Evolutionary conservation across 1,284 basidiomycete species (phyloP), one percentile per base, ranked within the genome.

Genomic region (Trametes hirsuta): DNA sequence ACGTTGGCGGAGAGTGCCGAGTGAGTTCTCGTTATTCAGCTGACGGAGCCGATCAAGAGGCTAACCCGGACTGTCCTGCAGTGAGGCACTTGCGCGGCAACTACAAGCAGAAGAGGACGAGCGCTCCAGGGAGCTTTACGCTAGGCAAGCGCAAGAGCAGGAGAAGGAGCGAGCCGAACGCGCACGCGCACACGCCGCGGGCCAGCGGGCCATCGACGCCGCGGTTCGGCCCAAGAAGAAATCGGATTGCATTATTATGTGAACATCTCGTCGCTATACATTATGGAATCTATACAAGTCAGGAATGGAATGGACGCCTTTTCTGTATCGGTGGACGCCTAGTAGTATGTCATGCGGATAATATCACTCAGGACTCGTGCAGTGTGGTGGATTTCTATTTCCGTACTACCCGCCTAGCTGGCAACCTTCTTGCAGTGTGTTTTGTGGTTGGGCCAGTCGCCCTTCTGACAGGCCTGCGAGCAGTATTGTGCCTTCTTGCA

Each of bases 41-140:
- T 11, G 22, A 24, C 12, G 21, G 12, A 5, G 45, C 59, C 59
- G 46, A 62, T 36, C 1, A 47, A 5, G 30, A 30, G 4, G 30
- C 30, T 30, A 8, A 30, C 30, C 8, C 30, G 30, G 30, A 8
- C 30, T 30, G 30, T 40, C 2, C 14, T 47, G 1, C 64, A 91
- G 88, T 67, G 79, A 78, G 36, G 82, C 80, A 15, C 78, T 93
- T 0, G 93, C 93, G 2, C 79, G 77, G 49, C 85, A 86, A 63
- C 75, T 94, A 6, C 91, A 94, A 69, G 84, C 81, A 0, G 88
- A 91, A 63, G 92, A 94, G 72, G 85, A 94, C 47, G 78, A 79
- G 9, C 74, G 72, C 2, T 83, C 84, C 4, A 72, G 73, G 0
- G 73, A 74, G 22, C 67, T 77, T 47, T 78, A 81, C 46, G 75